These are phyloP conservation scores for Globisporangium megalacanthum DNA, from an alignment of 352 stramenopile genomes.

Conservation along the genomic window DNA sequence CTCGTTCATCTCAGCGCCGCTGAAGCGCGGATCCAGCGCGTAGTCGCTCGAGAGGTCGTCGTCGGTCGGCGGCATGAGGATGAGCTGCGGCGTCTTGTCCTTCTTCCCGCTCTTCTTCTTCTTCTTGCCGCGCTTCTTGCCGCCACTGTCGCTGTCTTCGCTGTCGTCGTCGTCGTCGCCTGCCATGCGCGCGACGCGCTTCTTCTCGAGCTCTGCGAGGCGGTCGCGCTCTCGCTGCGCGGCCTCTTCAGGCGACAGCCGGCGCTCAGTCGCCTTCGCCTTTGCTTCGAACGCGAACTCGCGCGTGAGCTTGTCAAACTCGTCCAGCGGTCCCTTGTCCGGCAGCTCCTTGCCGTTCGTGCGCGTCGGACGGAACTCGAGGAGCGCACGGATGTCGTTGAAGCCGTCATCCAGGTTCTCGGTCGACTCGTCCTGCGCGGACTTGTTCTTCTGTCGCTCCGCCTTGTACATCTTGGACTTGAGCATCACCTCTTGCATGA, in stretches of 20 bases:
- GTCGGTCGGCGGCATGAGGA: constrained; percentile 79
- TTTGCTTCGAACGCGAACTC: constrained; percentile 90
- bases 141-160: constrained; percentile 50
- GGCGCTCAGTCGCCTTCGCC: constrained; percentile 90
- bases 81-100: constrained; percentile 32
- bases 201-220: constrained; percentile 90
- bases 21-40: constrained; percentile 57
- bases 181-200: constrained; percentile 93
- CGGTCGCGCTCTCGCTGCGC: constrained; percentile 90
- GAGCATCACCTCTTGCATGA: constrained; percentile 90
- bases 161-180: constrained; percentile 83
- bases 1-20: constrained; percentile 36
- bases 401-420: constrained; percentile 75
- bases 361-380: constrained; percentile 72
- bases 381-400: constrained; percentile 47
- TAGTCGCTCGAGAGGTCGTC: constrained; percentile 90
- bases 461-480: constrained; percentile 90
- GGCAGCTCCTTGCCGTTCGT: constrained; percentile 55
- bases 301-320: constrained; percentile 80
- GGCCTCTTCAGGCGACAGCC: constrained; percentile 93
- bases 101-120: constrained; percentile 31
- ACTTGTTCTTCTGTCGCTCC: constrained; percentile 85
- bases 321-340: constrained; percentile 73
- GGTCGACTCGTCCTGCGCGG: constrained; percentile 67
- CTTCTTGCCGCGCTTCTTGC: constrained; percentile 49